Evolutionary conservation across 805 yeast genomes (phyloP).

Genomic region (Cyberlindnera saturnus): DNA sequence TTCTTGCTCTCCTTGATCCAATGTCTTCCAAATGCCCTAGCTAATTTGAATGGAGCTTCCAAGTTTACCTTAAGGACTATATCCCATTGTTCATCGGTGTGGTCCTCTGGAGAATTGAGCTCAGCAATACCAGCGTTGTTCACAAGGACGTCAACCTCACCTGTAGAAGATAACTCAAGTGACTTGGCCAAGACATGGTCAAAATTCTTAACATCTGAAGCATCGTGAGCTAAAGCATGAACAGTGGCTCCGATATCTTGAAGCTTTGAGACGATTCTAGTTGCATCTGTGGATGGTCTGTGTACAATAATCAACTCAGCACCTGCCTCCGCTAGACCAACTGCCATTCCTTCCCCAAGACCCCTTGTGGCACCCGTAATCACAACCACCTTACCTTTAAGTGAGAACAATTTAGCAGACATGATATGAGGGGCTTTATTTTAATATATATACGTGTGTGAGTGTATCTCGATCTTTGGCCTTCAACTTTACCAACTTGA

Average conservation of each 20-base stretch:
- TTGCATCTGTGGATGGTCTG: conserved; percentile 17
- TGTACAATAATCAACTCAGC: conserved; percentile 57
- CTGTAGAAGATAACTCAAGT: conserved; percentile 50
- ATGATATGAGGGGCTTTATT: not conserved
- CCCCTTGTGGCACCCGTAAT: conserved; percentile 82
- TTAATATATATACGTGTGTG: not conserved
- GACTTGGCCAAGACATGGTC: conserved; percentile 27
- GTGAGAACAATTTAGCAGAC: conserved; percentile 55
- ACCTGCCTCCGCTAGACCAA: conserved; percentile 80
- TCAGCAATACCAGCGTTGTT: conserved; percentile 88
- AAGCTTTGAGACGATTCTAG: conserved; percentile 21
- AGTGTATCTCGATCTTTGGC: not conserved
- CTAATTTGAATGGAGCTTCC: conserved; percentile 72
- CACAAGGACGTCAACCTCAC: conserved; percentile 69
- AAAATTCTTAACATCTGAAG: conserved; percentile 18
- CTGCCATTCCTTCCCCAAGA: conserved; percentile 75
- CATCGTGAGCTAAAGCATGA: conserved; percentile 38
- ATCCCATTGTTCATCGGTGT: conserved; percentile 46
- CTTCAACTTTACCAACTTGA: too few species aligned
- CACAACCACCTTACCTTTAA: conserved; percentile 77
- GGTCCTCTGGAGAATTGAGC: conserved; percentile 45
- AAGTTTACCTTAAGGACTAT: conserved; percentile 68
- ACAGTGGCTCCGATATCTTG: conserved; percentile 41
- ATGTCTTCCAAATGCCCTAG: conserved; percentile 62
- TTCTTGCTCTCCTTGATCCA: conserved; percentile 44